Conservation (phyloP, 805 yeast genomes). For the Candida patagonica region DNA sequence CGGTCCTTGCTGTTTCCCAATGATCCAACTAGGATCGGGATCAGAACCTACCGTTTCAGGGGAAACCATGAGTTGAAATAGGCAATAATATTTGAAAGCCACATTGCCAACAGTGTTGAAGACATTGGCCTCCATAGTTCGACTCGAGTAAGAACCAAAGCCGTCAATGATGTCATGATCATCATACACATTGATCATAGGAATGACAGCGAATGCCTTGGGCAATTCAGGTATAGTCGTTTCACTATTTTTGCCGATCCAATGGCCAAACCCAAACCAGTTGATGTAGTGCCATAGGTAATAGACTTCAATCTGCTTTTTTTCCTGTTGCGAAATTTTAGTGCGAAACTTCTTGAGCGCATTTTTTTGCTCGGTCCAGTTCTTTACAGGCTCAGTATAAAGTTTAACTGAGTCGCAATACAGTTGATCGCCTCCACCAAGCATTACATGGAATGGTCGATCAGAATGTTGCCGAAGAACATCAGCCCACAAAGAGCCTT, state of each 20-base stretch:
- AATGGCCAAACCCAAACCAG: slow-evolving; percentile 89
- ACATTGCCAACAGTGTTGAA: slow-evolving; percentile 64
- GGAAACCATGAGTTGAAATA: slow-evolving; percentile 80
- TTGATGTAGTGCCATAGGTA: slow-evolving; percentile 65
- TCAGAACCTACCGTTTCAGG: slow-evolving; percentile 31
- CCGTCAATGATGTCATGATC: slow-evolving; percentile 98
- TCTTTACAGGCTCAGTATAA: slow-evolving; percentile 36
- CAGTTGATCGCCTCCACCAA: slow-evolving; percentile 96
- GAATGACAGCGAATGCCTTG: slow-evolving; percentile 70
- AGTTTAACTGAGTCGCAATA: slow-evolving; percentile 75
- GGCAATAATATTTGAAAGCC: slow-evolving; percentile 80
- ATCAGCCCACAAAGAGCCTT: slow-evolving; percentile 80
- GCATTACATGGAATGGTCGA: slow-evolving; percentile 78
- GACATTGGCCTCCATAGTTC: slow-evolving; percentile 62
- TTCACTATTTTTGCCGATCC: slow-evolving; percentile 61
- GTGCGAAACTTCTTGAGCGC: slow-evolving; percentile 36
- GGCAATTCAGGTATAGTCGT: slow-evolving; percentile 65
- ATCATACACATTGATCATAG: slow-evolving; percentile 78
- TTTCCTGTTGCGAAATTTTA: slow-evolving; percentile 39
- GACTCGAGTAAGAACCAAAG: slow-evolving; percentile 76
- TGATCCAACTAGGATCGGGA: slow-evolving; percentile 52
- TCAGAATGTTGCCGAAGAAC: slow-evolving; percentile 57
- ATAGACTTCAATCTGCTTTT: slow-evolving; percentile 48
- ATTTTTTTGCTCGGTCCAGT: slow-evolving; percentile 56
- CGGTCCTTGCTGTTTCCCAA: slow-evolving; percentile 51